Evolutionary conservation across 768 basidiomycete genomes (phyloP), one percentile per base, ranked within the genome.

Genomic region (Suillus plorans): DNA sequence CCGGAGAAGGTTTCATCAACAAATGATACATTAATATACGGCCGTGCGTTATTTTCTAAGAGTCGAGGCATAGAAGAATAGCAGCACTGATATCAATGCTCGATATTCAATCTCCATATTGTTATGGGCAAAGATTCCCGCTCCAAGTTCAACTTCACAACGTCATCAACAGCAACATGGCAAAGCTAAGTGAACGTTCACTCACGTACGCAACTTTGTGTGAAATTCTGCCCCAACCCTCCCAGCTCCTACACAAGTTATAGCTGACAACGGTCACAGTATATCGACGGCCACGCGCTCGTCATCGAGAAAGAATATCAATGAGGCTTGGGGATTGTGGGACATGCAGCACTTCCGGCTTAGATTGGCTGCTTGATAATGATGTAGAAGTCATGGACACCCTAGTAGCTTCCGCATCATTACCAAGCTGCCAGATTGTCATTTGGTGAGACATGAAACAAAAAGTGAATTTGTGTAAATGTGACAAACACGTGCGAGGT

Each of bases 51-150:
- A 9, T 31, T 45, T 45, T 45, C 44, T 44, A 4, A n/a, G 62
- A 63, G 6, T 65, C 65, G 57, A 49, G 6, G 70, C 76, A 7
- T 78, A 69, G 58, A 44, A 63, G 44, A 71, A 70, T 31, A 31
- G 31, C 49, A 73, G 67, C 31, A 3, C 31, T 22, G 14, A 14
- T 22, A 3, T 31, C 6, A n/a, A n/a, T 12, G n/a, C 45, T 47
- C 45, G 12, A 47, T 47, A n/a, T 25, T 73, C 39, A 74, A 77
- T 60, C 72, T 44, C 5, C 44, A 68, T 28, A 63, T 76, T 41
- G 74, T 78, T 66, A 69, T 37, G 0, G 63, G 65, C 22, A 63
- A 49, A 3, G 72, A 77, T 59, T 74, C 5, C 68, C 44, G 68
- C 75, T 61, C 72, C 74, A 53, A 73, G 72, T 31, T 31, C 31